Evolutionary conservation across 768 basidiomycete genomes (phyloP).

Genomic region (Melanogaster broomeanus): DNA sequence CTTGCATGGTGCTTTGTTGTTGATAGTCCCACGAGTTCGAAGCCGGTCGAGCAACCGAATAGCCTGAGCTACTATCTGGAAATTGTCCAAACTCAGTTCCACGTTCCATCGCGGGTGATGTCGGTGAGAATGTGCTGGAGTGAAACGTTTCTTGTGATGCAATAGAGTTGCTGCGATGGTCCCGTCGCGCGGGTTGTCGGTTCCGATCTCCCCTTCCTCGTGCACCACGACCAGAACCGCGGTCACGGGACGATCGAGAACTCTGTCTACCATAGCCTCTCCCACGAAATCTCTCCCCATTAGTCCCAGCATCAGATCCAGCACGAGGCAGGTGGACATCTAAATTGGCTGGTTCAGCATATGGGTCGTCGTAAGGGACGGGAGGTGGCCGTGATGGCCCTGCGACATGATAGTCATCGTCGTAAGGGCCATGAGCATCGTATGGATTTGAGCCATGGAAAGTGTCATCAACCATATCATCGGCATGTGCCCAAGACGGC

Average conservation of each 20-base stretch:
- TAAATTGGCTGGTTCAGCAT: slow-evolving; percentile 49
- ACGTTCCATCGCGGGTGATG: slow-evolving; percentile 48
- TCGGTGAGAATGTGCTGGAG: slow-evolving; percentile 38
- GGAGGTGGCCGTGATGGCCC: slow-evolving; percentile 66
- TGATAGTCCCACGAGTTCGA: slow-evolving; percentile 20
- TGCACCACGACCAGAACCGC: slow-evolving; percentile 26
- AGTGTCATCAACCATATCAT: slow-evolving; percentile 49
- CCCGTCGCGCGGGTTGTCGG: slow-evolving; percentile 18
- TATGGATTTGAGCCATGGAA: slow-evolving; percentile 61
- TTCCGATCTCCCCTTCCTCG: slow-evolving; percentile 28
- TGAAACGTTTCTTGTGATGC: slow-evolving; percentile 32
- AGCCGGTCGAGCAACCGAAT: slow-evolving; percentile 8
- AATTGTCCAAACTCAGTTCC: slow-evolving; percentile 45
- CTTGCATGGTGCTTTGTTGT: slow-evolving; percentile 1
- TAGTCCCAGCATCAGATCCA: slow-evolving; percentile 1
- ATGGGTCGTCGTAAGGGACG: slow-evolving; percentile 80
- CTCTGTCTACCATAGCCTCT: neutral
- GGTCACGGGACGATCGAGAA: slow-evolving; percentile 8
- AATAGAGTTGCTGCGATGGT: slow-evolving; percentile 6
- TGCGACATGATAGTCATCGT: slow-evolving; percentile 54
- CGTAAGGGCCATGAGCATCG: slow-evolving; percentile 68
- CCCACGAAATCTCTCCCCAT: slow-evolving; percentile 30
- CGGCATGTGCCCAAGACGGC: slow-evolving; percentile 53
- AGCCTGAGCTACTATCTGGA: slow-evolving; percentile 23
- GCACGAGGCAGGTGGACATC: slow-evolving; percentile 7